Conservation (phyloP, 2,329 filamentous ascomycete genomes). For the Scedosporium dehoogii region DNA sequence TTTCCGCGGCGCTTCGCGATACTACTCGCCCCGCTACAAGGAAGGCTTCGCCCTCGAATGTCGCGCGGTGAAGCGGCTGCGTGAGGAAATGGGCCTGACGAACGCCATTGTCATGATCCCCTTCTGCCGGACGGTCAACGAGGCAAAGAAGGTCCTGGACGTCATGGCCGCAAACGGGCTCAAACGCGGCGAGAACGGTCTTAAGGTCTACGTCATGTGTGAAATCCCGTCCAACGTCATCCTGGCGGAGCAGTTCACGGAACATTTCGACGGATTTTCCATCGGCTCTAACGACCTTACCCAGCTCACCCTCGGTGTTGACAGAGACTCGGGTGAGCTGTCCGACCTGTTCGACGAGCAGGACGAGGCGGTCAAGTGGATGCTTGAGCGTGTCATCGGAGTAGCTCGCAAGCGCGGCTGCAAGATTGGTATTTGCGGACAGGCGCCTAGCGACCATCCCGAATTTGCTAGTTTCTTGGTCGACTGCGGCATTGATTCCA, state of each 20-base stretch:
- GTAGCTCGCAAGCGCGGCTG: slow-evolving; percentile 19
- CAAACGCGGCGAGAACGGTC: slow-evolving; percentile 22
- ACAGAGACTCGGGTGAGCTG: slow-evolving; percentile 26
- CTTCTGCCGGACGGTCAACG: slow-evolving; percentile 24
- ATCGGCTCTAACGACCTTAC: slow-evolving; percentile 31
- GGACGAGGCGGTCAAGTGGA: slow-evolving; percentile 27
- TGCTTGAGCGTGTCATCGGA: slow-evolving; percentile 22
- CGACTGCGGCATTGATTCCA: slow-evolving; percentile 24
- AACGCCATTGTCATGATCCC: slow-evolving; percentile 28
- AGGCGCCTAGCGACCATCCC: slow-evolving; percentile 28
- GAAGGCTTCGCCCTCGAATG: slow-evolving; percentile 29
- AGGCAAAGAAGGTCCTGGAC: slow-evolving; percentile 22
- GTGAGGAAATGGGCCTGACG: slow-evolving; percentile 24
- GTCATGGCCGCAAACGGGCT: slow-evolving; percentile 28
- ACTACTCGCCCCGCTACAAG: slow-evolving; percentile 27
- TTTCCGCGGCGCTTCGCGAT: slow-evolving; percentile 29
- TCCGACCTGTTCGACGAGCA: slow-evolving; percentile 27
- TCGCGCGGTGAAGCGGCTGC: slow-evolving; percentile 24
- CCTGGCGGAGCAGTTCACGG: slow-evolving; percentile 21
- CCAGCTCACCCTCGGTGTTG: slow-evolving; percentile 27
- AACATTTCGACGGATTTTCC: slow-evolving; percentile 29
- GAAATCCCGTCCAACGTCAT: slow-evolving; percentile 31
- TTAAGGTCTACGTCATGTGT: slow-evolving; percentile 30
- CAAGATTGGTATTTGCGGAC: slow-evolving; percentile 28
- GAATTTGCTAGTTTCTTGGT: slow-evolving; percentile 26